phyloP scores from a whole-genome alignment of 345 rosid genomes.

The Populus euphratica region DNA sequence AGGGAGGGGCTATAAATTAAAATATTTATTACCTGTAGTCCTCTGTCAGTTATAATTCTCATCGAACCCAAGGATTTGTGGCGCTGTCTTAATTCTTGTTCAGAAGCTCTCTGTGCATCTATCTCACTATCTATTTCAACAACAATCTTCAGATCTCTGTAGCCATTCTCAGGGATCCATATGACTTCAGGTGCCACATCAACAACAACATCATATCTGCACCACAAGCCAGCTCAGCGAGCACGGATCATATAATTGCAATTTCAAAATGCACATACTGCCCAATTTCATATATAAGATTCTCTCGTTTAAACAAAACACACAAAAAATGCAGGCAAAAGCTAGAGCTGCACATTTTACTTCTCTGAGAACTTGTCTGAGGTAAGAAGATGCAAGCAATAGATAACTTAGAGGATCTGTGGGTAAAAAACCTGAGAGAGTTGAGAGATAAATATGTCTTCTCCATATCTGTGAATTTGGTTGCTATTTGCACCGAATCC shows the following conservation, averaged over 20 bases:
- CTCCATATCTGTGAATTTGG: slow-evolving; percentile 80
- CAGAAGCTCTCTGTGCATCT: slow-evolving; percentile 67
- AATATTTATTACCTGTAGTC: slow-evolving; percentile 59
- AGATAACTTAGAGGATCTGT: slow-evolving; percentile 4
- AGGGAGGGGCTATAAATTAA: background rate
- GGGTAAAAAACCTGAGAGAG: slow-evolving; percentile 50
- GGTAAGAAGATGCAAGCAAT: slow-evolving; percentile 5
- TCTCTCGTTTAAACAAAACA: background rate
- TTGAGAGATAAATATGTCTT: slow-evolving; percentile 54
- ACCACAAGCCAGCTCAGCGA: slow-evolving; percentile 22
- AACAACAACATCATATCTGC: slow-evolving; percentile 78
- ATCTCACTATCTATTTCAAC: slow-evolving; percentile 83
- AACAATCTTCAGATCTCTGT: slow-evolving; percentile 75
- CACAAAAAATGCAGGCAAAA: background rate
- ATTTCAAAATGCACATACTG: background rate
- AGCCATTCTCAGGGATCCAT: slow-evolving; percentile 82
- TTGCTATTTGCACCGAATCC: slow-evolving; percentile 74
- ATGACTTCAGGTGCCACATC: slow-evolving; percentile 85
- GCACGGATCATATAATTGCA: background rate
- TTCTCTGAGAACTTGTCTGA: background rate
- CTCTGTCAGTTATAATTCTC: slow-evolving; percentile 75
- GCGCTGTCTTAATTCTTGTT: slow-evolving; percentile 68
- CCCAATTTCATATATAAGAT: background rate
- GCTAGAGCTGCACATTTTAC: background rate
- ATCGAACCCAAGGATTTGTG: slow-evolving; percentile 68